These are phyloP conservation scores for Penicillium brevicompactum DNA, from an alignment of 2,329 filamentous ascomycete genomes.

Conservation along the genomic window DNA sequence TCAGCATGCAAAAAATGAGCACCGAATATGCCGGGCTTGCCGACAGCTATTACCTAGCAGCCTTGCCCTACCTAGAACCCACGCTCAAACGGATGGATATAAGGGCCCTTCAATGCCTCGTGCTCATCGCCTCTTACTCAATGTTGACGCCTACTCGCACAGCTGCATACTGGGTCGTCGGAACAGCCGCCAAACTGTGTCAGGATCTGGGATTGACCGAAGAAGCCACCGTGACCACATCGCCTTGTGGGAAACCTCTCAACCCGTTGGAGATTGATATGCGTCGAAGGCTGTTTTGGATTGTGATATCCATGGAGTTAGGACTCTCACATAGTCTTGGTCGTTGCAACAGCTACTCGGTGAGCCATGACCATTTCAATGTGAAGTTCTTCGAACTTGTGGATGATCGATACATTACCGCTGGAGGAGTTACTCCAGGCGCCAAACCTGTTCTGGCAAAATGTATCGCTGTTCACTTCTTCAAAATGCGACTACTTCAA, in stretches of 20 bases:
- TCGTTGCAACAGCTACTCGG: conserved; percentile 81
- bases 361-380: conserved; percentile 78
- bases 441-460: conserved; percentile 79
- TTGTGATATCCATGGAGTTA: conserved; percentile 83
- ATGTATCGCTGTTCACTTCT: conserved; percentile 86
- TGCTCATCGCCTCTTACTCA: conserved; percentile 87
- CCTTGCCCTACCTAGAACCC: conserved; percentile 79
- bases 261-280: conserved; percentile 83
- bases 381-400: conserved; percentile 82
- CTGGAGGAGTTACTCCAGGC: conserved; percentile 68
- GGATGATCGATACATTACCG: conserved; percentile 80
- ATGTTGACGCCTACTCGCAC: conserved; percentile 88
- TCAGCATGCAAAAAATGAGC: conserved; percentile 90
- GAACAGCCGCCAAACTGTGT: conserved; percentile 81
- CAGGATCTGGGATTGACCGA: conserved; percentile 87
- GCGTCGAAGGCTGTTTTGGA: conserved; percentile 86
- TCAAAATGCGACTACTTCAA: conserved; percentile 85
- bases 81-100: conserved; percentile 87
- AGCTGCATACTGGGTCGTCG: conserved; percentile 90
- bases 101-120: conserved; percentile 85
- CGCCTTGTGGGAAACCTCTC: conserved; percentile 60
- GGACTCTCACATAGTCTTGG: conserved; percentile 87
- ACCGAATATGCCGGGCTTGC: conserved; percentile 88
- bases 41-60: conserved; percentile 91
- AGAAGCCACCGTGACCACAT: conserved; percentile 78